These are phyloP conservation scores for Claviceps purpurea DNA, from an alignment of 2,329 filamentous ascomycete genomes.

Conservation along the genomic window DNA sequence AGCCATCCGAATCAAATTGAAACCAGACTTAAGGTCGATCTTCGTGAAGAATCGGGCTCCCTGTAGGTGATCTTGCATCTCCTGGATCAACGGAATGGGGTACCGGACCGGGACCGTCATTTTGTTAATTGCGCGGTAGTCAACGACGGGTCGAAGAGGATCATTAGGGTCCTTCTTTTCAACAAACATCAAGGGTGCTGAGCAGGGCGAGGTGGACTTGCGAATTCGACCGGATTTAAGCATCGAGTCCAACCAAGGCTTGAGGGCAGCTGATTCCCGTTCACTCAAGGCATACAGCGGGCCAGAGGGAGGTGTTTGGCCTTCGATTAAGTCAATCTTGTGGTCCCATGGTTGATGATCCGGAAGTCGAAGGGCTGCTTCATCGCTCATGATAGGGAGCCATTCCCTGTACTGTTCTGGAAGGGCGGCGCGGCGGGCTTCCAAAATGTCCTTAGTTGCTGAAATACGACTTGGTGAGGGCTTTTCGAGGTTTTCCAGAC, in stretches of 20 bases:
- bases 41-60: neutral
- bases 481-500: too few relatives aligned
- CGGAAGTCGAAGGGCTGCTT: neutral
- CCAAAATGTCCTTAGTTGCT: neutral
- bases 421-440: neutral
- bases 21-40: neutral
- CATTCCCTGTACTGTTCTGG: neutral
- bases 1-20: neutral
- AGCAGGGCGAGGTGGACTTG: neutral
- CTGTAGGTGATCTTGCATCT: neutral
- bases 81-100: neutral
- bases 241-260: neutral
- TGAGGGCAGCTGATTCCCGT: neutral
- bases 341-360: neutral
- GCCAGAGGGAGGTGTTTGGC: too few relatives aligned
- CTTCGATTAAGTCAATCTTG: neutral
- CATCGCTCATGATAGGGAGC: neutral
- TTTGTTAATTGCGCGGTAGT: neutral
- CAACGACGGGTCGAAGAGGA: neutral
- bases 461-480: too few relatives aligned
- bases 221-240: neutral
- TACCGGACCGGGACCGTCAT: neutral
- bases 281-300: neutral
- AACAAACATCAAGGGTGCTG: too few relatives aligned
- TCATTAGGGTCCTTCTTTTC: neutral